These are phyloP conservation scores for Lichtheimia ornata DNA, from an alignment of 371 early-diverging fungal genomes.

Conservation along the genomic window DNA sequence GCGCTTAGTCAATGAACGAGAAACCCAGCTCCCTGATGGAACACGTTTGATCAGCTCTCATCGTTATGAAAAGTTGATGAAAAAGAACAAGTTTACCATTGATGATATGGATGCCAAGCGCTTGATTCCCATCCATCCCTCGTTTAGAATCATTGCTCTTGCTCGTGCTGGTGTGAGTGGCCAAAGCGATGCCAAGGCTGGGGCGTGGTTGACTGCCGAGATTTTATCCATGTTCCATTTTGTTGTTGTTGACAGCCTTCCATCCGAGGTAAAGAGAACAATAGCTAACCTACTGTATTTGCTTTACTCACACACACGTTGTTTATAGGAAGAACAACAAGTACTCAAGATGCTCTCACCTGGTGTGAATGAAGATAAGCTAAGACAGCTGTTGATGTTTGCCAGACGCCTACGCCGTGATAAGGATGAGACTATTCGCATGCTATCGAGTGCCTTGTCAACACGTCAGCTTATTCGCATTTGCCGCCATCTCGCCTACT, in stretches of 20 bases:
- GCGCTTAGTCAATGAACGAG: slow-evolving; percentile 71
- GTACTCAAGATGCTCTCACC: slow-evolving; percentile 65
- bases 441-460: slow-evolving; percentile 65
- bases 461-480: slow-evolving; percentile 82
- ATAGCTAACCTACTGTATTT: not conserved
- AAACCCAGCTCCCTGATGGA: slow-evolving; percentile 76
- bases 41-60: slow-evolving; percentile 59
- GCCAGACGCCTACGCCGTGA: slow-evolving; percentile 66
- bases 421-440: slow-evolving; percentile 66
- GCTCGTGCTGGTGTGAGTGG: slow-evolving; percentile 62
- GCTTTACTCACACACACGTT: not conserved
- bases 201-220: slow-evolving; percentile 75
- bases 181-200: slow-evolving; percentile 47
- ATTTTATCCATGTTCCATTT: slow-evolving; percentile 76
- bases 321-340: slow-evolving; percentile 69
- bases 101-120: slow-evolving; percentile 52
- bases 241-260: slow-evolving; percentile 68
- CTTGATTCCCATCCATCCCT: slow-evolving; percentile 69
- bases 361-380: slow-evolving; percentile 57
- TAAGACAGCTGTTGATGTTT: slow-evolving; percentile 62
- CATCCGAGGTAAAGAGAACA: slow-evolving; percentile 27
- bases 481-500: slow-evolving; percentile 69
- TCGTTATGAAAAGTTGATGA: slow-evolving; percentile 61
- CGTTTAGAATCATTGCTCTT: slow-evolving; percentile 78
- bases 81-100: slow-evolving; percentile 41